phyloP scores from a whole-genome alignment of 495 filamentous ascomycete species.

The Podospora pseudoanserina region DNA sequence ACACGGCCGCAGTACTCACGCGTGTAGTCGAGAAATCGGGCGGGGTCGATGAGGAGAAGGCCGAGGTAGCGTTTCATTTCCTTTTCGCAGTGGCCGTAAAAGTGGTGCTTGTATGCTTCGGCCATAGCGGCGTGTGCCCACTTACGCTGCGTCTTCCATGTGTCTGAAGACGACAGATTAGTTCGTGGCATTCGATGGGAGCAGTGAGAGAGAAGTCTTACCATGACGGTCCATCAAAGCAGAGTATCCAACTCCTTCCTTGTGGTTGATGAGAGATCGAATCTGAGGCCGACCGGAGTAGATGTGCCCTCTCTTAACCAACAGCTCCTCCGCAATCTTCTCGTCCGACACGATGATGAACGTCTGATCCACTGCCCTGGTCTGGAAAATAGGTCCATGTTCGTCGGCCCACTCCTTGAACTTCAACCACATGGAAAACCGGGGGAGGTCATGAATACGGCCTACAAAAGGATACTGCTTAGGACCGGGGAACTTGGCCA shows the following conservation, averaged over 20 bases:
- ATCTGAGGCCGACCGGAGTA: constrained; percentile 53
- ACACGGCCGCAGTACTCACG: constrained; percentile 46
- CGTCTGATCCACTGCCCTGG: constrained; percentile 43
- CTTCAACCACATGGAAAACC: constrained; percentile 51
- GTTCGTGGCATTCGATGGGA: background rate
- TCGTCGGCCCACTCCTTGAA: constrained; percentile 56
- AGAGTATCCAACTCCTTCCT: constrained; percentile 44
- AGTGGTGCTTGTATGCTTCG: constrained; percentile 45
- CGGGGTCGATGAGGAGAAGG: constrained; percentile 42
- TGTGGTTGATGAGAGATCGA: constrained; percentile 45
- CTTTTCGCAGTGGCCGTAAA: constrained; percentile 46
- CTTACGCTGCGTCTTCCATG: constrained; percentile 46
- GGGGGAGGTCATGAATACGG: constrained; percentile 48
- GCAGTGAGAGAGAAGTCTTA: constrained; percentile 20
- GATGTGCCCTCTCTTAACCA: constrained; percentile 51
- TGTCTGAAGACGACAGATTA: constrained; percentile 26
- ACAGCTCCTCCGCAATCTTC: constrained; percentile 54
- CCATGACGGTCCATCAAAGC: constrained; percentile 49
- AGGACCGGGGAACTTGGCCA: constrained; percentile 40
- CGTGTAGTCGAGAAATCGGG: constrained; percentile 43
- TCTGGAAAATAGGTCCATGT: constrained; percentile 55
- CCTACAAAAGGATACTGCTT: constrained; percentile 48
- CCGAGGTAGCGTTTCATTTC: constrained; percentile 44
- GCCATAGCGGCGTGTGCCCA: constrained; percentile 49
- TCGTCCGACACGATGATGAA: constrained; percentile 55